Evolutionary conservation across 169 alveolate genomes (phyloP), one percentile per base, ranked within the genome.

Genomic region (Eimeria falciformis): DNA sequence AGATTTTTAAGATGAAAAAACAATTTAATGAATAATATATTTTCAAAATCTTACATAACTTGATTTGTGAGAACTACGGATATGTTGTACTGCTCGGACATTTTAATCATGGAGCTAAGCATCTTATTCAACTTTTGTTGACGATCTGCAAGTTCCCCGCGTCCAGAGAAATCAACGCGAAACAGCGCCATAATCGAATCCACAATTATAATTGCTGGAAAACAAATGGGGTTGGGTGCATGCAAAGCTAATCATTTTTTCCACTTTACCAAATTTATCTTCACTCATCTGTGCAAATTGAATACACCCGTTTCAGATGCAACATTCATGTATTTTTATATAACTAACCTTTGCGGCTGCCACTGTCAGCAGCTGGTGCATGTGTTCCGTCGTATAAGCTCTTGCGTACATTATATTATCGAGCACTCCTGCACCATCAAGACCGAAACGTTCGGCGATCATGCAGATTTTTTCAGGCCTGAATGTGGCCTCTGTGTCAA

Each of bases 401-500:
- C 94, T 50, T 3, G 91, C 98, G 96, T 65, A 98, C 95, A 99
- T 98, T 83, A 99, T 99, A 95, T 99, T 99, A 62, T 98, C 99
- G 78, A 99, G 98, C 71, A 98, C 99, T 1, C 91, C 92, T 90
- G 98, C 94, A 18, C 95, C 95, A 25, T 93, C 99, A 71, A 99
- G 98, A 18, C 96, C 96, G 93, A 97, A 99, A 90, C 99, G 96
- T 90, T 98, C 98, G 40, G 99, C 99, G 27, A 99, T 99, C 33
- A 98, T 97, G 40, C 95, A 97, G 55, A 99, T 97, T 92, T 99
- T 97, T 92, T 99, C 99, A 1, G 99, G 99, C 43, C 99, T 97
- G 95, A 99, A 99, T 29, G 99, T 98, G 62, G 99, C 99, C 95
- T 99, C 99, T n/a, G 99, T 99, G 96, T 99, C 99, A 21, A 99